These are phyloP conservation scores for Monosporascus sp. DNA, from an alignment of 2,329 filamentous ascomycete species.

Conservation along the genomic window DNA sequence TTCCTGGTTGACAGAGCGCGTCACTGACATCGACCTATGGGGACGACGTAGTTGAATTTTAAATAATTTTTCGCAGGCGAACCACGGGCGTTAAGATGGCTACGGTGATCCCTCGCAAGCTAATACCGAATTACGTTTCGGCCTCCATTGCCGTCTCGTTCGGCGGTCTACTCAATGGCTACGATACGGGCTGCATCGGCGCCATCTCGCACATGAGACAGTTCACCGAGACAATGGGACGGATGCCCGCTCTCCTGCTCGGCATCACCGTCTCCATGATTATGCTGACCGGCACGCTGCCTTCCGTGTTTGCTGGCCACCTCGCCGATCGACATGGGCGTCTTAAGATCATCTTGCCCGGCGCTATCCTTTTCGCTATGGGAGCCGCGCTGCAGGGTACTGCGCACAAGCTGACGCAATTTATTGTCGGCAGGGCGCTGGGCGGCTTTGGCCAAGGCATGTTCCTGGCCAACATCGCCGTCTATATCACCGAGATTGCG, in stretches of 20 bases:
- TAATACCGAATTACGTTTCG: slow-evolving; percentile 25
- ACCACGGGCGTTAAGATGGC: no score
- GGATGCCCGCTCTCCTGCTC: slow-evolving; percentile 44
- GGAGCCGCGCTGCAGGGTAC: slow-evolving; percentile 48
- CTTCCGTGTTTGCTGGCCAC: slow-evolving; percentile 52
- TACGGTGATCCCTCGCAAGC: not conserved
- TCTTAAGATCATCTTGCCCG: slow-evolving; percentile 36
- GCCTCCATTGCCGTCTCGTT: slow-evolving; percentile 26
- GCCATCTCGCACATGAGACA: slow-evolving; percentile 27
- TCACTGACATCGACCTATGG: no score
- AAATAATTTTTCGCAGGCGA: no score
- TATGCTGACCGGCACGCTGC: slow-evolving; percentile 50
- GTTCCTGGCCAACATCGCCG: slow-evolving; percentile 49
- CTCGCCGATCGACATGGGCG: slow-evolving; percentile 48
- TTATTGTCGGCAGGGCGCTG: slow-evolving; percentile 49
- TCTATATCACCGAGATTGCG: slow-evolving; percentile 58
- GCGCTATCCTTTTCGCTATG: slow-evolving; percentile 45
- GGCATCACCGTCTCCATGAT: slow-evolving; percentile 56
- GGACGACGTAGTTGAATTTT: no score
- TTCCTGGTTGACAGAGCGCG: no score
- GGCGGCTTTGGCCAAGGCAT: slow-evolving; percentile 56
- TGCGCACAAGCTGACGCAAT: slow-evolving; percentile 41
- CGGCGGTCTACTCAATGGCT: slow-evolving; percentile 30
- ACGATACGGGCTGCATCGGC: slow-evolving; percentile 31
- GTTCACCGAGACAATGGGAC: slow-evolving; percentile 34